Evolutionary conservation across 768 basidiomycete genomes (phyloP), one percentile per base, ranked within the genome.

Genomic region (Agaricus subrufescens): DNA sequence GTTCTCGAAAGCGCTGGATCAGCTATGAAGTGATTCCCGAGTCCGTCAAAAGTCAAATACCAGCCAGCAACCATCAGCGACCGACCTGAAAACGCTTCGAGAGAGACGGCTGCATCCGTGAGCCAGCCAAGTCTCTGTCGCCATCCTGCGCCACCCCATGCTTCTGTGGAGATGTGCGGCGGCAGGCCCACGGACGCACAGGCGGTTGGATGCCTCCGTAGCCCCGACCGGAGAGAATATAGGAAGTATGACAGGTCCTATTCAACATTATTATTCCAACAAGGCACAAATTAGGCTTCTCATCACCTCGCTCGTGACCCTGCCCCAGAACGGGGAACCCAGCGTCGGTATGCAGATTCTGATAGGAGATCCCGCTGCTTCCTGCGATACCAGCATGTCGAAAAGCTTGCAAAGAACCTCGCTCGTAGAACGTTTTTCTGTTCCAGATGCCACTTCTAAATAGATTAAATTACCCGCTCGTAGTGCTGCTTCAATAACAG

Each of bases 31-130:
- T 15, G 34, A 37, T 15, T 49, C 30, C 37, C 48, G 11, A 23
- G 8, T 38, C 34, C 37, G 34, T 34, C 30, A 27, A 47, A 31
- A 47, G 46, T 8, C 8, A 27, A 23, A 11, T 25, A 19, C 45
- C 11, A 11, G 25, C 29, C 45, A 26, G 19, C 12, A 26, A 27
- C n/a, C 45, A 14, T 29, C 19, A 14, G 52, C n/a, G 47, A 45
- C 63, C 52, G 69, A 92, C 94, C 87, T 53, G 87, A 82, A 68
- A 95, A 95, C 26, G 90, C 87, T 45, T 80, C 73, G 61, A 96
- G 71, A 42, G 84, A 86, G 45, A 97, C 74, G 29, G 83, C 79
- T 8, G 81, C 86, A 68, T 96, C 94, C 2, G 85, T 79, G 30
- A 85, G 68, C 91, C 91, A 94, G 14, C 86, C 83, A 15, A 96